Evolutionary conservation across 768 basidiomycete genomes (phyloP).

Genomic region (Cystoderma amianthinum): DNA sequence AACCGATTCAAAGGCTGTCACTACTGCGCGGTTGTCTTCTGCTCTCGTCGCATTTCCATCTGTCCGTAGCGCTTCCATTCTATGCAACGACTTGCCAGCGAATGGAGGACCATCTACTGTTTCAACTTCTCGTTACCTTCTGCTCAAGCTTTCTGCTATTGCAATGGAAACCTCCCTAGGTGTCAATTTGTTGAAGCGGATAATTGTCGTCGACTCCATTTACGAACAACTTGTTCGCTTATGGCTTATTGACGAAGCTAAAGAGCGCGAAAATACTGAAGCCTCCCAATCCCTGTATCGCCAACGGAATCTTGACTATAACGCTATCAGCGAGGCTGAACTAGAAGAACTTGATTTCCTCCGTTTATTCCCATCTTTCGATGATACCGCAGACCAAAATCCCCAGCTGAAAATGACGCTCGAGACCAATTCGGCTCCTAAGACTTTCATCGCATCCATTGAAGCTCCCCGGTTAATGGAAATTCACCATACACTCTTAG

Average conservation of each 20-base stretch:
- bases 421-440: background rate
- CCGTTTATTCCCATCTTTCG: constrained; percentile 80
- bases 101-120: constrained; percentile 19
- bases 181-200: constrained; percentile 18
- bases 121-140: constrained; percentile 30
- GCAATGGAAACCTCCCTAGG: constrained; percentile 37
- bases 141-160: constrained; percentile 43
- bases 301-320: constrained; percentile 43
- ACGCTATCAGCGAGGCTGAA: constrained; percentile 60
- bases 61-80: constrained; percentile 28
- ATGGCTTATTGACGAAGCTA: constrained; percentile 78
- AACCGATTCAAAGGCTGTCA: constrained; percentile 11
- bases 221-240: constrained; percentile 73
- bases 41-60: constrained; percentile 51
- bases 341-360: constrained; percentile 80
- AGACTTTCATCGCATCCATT: constrained; percentile 4
- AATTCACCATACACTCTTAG: constrained; percentile 43
- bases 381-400: constrained; percentile 40
- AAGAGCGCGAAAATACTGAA: constrained; percentile 54
- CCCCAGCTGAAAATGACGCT: background rate
- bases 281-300: constrained; percentile 76
- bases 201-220: constrained; percentile 33
- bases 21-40: constrained; percentile 15
- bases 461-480: constrained; percentile 24
- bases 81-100: constrained; percentile 20